Percentiles rank a stretch among this genome's conserved stretches.
These are phyloP conservation scores for Globisporangium megalacanthum DNA, from an alignment of 352 stramenopile genomes.

Conservation along the genomic window DNA sequence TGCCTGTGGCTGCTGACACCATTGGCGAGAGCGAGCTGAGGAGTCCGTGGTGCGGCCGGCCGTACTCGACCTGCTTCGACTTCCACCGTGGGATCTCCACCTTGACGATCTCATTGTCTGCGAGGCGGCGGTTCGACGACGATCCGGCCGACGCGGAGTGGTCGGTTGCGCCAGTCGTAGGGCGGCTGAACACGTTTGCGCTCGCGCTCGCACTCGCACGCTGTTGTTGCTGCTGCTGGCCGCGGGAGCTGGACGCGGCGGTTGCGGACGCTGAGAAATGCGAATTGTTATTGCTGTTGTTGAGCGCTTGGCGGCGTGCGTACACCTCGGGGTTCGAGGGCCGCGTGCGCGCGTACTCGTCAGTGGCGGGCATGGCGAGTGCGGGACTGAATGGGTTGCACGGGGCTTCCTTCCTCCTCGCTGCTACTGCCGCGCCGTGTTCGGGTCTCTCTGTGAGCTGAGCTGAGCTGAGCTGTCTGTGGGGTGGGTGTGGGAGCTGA, in stretches of 20 bases:
- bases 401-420: background rate
- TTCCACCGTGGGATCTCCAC: constrained; percentile 74
- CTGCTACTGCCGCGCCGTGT: background rate
- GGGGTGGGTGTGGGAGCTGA: too few relatives aligned
- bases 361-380: constrained; percentile 17
- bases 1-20: constrained; percentile 11
- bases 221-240: constrained; percentile 6
- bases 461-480: too few relatives aligned
- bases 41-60: constrained; percentile 16
- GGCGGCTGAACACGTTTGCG: constrained; percentile 1
- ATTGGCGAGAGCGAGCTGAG: constrained; percentile 29
- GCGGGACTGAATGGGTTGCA: background rate
- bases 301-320: constrained; percentile 12
- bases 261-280: constrained; percentile 7
- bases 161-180: constrained; percentile 1
- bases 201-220: background rate
- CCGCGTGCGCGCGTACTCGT: constrained; percentile 31
- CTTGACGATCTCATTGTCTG: constrained; percentile 54
- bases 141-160: constrained; percentile 8
- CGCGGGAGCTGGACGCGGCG: constrained; percentile 1
- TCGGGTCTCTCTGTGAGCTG: too few relatives aligned
- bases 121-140: constrained; percentile 1
- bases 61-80: constrained; percentile 42
- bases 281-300: constrained; percentile 4
- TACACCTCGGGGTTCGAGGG: constrained; percentile 20